Percentiles rank a stretch among this genome's conserved stretches.
phyloP scores from a whole-genome alignment of 2,329 filamentous ascomycete genomes.

The Colletotrichum sp. region DNA sequence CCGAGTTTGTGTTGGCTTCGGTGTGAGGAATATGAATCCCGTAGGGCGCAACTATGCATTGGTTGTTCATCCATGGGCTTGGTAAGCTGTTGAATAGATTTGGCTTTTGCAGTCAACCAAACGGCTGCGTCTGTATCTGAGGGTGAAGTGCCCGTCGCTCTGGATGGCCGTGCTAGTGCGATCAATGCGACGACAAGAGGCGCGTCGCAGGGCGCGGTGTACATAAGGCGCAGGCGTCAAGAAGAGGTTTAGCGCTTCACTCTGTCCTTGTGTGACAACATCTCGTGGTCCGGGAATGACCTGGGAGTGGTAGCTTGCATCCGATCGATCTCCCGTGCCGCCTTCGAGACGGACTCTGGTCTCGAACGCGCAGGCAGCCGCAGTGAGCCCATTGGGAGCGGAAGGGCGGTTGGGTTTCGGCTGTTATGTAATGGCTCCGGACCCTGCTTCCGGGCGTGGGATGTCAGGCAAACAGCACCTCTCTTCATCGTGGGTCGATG shows the following conservation, averaged over 20 bases:
- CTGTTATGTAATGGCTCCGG: conserved; percentile 11
- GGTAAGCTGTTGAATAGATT: neutral
- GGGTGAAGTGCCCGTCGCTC: neutral
- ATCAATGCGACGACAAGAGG: neutral
- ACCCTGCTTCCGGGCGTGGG: neutral
- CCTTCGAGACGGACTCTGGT: neutral
- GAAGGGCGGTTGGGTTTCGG: neutral
- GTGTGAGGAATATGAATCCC: neutral
- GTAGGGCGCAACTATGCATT: neutral
- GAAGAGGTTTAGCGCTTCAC: neutral
- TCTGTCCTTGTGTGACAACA: neutral
- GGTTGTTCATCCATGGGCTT: neutral
- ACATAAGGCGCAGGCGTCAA: neutral
- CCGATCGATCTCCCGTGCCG: neutral
- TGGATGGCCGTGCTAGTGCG: neutral
- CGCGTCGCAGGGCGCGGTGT: conserved; percentile 4
- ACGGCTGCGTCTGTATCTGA: neutral
- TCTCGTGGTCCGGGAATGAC: neutral
- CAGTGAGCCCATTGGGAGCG: neutral
- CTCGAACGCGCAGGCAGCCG: neutral
- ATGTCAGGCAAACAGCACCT: neutral
- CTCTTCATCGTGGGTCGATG: neutral
- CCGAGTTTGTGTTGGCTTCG: neutral
- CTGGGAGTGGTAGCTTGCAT: neutral
- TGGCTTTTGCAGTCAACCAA: neutral